Evolutionary conservation across 306 rosid genomes (phyloP), one percentile per base, ranked within the genome.

Genomic region (Fragaria nilgerrensis): DNA sequence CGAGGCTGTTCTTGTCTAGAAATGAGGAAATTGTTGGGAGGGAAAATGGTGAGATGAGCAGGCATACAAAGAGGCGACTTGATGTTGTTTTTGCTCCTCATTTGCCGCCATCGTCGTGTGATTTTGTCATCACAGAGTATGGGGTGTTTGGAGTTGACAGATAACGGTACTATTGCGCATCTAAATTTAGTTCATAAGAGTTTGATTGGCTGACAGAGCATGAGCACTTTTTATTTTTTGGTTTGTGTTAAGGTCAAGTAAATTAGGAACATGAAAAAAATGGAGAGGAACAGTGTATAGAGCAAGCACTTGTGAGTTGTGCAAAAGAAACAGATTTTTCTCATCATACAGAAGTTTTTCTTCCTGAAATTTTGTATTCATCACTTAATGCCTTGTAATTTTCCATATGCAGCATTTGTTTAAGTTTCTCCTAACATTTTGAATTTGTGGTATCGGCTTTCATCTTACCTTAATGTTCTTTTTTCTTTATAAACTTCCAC

Each of bases 51-150:
- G 44, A 13, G 78, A 63, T 71, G 29, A 22, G 59, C 14, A 73
- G 69, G 20, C 85, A 41, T 70, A 80, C 85, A 16, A 85, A 79
- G 70, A 81, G 98, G 82, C 83, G 44, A 75, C 49, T 94, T n/a
- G 76, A 82, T 43, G 87, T 94, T 68, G 89, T 94, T 43, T 94
- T 92, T 59, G 93, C 96, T 15, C 98, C 97, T 70, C 97, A 94
- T 84, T 86, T 92, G 89, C 90, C 93, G 1, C 77, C 72, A 37
- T 85, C 82, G 5, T 92, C 84, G 8, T 80, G 86, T 69, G 85
- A 84, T 39, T 84, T 80, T 63, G 79, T 72, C 23, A 84, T 87
- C 70, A 81, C 77, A 59, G 69, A 76, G 66, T 73, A 62, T 49
- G 88, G 90, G 27, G 85, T 87, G 67, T 75, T 74, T 61, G 90